Conservation (phyloP, 1,284 basidiomycete genomes). For the Erythrobasidium hasegawianum region DNA sequence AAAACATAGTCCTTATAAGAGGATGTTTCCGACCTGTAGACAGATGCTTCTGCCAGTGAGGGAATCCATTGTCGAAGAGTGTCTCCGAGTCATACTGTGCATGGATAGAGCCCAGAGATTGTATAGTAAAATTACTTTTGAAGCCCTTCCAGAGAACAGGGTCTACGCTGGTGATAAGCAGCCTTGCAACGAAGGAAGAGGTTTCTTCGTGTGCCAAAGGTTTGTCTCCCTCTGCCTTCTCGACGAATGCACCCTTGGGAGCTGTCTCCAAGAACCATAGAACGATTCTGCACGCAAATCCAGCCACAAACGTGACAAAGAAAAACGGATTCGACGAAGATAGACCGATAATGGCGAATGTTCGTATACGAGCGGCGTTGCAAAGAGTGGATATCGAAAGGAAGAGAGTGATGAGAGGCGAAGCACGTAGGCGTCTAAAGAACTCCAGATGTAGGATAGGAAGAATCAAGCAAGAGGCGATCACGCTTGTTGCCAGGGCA, state of each 20-base stretch:
- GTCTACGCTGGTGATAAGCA: constrained; percentile 27
- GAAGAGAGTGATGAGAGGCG: constrained; percentile 13
- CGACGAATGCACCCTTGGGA: constrained; percentile 30
- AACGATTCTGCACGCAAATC: not conserved
- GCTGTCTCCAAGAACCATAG: constrained; percentile 23
- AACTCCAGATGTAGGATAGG: constrained; percentile 22
- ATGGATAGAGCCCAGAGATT: constrained; percentile 19
- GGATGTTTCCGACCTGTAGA: constrained; percentile 3
- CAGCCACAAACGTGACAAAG: constrained; percentile 15
- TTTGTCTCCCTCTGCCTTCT: constrained; percentile 24
- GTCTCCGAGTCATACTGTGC: constrained; percentile 19
- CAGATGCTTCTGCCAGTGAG: constrained; percentile 17
- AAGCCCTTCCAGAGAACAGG: constrained; percentile 22
- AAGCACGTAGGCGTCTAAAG: constrained; percentile 14
- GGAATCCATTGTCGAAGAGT: constrained; percentile 7
- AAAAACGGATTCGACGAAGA: constrained; percentile 7
- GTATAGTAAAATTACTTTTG: constrained; percentile 4
- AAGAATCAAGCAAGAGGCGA: not conserved
- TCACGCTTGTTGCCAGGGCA: not conserved
- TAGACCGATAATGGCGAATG: constrained; percentile 17
- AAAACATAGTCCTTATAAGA: constrained; percentile 38
- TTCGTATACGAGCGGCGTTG: constrained; percentile 25
- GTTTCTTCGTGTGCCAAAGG: constrained; percentile 17
- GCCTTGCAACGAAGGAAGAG: constrained; percentile 26
- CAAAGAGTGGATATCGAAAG: constrained; percentile 13